Percentiles rank a stretch among this genome's conserved stretches.
phyloP scores from a whole-genome alignment of 441 rosid genomes.

The Euphorbia schlechtendalii region DNA sequence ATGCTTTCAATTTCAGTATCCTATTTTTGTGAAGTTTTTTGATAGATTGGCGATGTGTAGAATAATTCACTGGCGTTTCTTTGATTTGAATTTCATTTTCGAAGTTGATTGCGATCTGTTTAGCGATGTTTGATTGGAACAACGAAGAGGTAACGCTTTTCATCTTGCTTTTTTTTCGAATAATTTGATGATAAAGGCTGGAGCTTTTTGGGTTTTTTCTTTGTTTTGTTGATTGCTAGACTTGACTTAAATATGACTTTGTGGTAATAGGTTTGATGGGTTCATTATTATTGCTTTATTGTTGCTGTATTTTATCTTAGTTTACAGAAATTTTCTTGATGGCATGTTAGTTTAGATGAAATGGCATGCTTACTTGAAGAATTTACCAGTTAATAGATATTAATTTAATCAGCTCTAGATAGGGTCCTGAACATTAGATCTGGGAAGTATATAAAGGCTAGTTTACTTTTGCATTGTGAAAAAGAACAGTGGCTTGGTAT shows the following conservation, averaged over 20 bases:
- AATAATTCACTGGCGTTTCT: conserved; percentile 22
- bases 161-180: not conserved
- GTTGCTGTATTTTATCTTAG: not conserved
- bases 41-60: conserved; percentile 56
- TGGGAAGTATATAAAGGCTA: not conserved
- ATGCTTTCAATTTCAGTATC: not conserved
- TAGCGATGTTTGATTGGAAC: conserved; percentile 98
- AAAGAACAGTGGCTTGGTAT: not conserved
- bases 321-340: not conserved
- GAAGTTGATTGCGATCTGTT: conserved; percentile 25
- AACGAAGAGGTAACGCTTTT: conserved; percentile 70
- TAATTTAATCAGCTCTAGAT: not conserved
- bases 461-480: too few species aligned
- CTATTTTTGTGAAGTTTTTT: not conserved
- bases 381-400: not conserved
- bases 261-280: not conserved
- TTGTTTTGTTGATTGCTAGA: not conserved
- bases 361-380: not conserved
- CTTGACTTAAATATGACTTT: not conserved
- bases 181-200: not conserved
- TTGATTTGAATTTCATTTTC: conserved; percentile 23
- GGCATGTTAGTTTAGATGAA: not conserved
- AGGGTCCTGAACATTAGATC: not conserved
- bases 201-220: not conserved
- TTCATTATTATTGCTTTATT: not conserved